A percentile compares a stretch with the other conserved stretches of the same genome.
These are phyloP conservation scores for Cercophora sp. DNA, from an alignment of 495 filamentous ascomycete genomes.

Conservation along the genomic window DNA sequence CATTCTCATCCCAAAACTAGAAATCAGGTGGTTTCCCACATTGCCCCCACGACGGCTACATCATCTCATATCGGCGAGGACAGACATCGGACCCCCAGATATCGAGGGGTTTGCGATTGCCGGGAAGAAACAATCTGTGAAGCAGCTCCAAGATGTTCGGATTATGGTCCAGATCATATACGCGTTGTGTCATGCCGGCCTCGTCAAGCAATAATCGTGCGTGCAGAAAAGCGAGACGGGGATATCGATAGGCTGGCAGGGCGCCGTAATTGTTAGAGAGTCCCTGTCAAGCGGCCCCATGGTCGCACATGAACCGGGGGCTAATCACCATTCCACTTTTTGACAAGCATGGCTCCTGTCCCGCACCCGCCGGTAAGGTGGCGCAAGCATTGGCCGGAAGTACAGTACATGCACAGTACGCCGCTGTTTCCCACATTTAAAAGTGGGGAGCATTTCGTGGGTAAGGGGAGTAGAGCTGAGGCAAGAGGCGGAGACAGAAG, in stretches of 20 bases:
- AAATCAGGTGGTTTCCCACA: too few species aligned
- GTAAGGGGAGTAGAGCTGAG: constrained; percentile 18
- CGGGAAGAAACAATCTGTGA: too few species aligned
- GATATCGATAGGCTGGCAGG: constrained; percentile 9
- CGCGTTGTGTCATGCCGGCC: too few species aligned
- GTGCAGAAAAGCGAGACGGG: not conserved
- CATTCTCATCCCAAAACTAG: too few species aligned
- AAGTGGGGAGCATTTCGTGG: constrained; percentile 7
- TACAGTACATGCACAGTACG: constrained; percentile 8
- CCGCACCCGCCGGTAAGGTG: constrained; percentile 12
- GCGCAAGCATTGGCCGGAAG: constrained; percentile 3
- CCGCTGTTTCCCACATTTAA: not conserved
- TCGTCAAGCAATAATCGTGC: too few species aligned
- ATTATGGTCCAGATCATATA: too few species aligned
- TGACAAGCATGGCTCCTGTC: constrained; percentile 13
- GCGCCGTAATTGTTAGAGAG: constrained; percentile 8
- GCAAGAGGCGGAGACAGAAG: constrained; percentile 3
- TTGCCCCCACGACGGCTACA: too few species aligned
- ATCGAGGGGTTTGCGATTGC: too few species aligned
- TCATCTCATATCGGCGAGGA: too few species aligned
- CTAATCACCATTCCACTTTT: constrained; percentile 13
- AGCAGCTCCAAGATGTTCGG: too few species aligned
- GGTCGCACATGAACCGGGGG: constrained; percentile 14
- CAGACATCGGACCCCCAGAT: too few species aligned
- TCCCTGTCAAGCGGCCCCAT: constrained; percentile 8